phyloP scores from a whole-genome alignment of 2,329 filamentous ascomycete genomes.

The Nothophoma quercina region DNA sequence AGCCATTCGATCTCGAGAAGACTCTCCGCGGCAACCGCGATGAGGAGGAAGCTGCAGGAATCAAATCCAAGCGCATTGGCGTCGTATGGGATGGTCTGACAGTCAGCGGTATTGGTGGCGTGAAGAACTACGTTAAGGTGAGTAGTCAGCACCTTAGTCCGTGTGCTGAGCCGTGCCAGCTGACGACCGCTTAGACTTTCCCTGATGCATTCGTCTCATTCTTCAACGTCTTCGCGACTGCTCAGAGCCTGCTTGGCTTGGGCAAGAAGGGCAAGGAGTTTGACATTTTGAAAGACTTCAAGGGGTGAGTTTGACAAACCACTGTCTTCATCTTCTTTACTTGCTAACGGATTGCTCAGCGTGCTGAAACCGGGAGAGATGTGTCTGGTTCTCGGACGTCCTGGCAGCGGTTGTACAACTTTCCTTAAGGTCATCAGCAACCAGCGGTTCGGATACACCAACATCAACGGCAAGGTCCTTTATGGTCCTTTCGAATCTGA shows the following conservation, averaged over 20 bases:
- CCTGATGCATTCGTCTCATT: conserved; percentile 79
- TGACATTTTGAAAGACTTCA: conserved; percentile 76
- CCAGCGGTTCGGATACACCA: conserved; percentile 66
- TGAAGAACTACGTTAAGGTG: conserved; percentile 69
- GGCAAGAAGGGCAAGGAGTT: conserved; percentile 74
- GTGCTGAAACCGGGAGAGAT: conserved; percentile 76
- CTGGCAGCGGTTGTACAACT: conserved; percentile 67
- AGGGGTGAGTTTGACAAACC: too few relatives aligned
- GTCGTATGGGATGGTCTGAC: conserved; percentile 81
- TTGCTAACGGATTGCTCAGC: too few relatives aligned
- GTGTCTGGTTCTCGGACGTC: conserved; percentile 81
- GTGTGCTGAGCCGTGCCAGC: conserved; percentile 22
- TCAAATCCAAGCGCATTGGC: conserved; percentile 75
- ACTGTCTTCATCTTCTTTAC: too few relatives aligned
- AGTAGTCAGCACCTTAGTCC: conserved; percentile 15
- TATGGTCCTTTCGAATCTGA: conserved; percentile 78
- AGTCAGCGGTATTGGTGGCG: conserved; percentile 77
- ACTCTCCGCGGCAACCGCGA: conserved; percentile 75
- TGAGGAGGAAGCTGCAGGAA: conserved; percentile 78
- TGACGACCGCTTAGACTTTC: conserved; percentile 64
- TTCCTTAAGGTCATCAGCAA: conserved; percentile 64
- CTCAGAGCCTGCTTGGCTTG: conserved; percentile 68
- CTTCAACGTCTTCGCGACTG: conserved; percentile 74
- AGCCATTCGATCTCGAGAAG: conserved; percentile 76
- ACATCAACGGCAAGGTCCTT: conserved; percentile 72